Percentiles rank a stretch among this genome's conserved stretches.
phyloP scores from a whole-genome alignment of 139 green algal genomes.

The Closterium sp. region DNA sequence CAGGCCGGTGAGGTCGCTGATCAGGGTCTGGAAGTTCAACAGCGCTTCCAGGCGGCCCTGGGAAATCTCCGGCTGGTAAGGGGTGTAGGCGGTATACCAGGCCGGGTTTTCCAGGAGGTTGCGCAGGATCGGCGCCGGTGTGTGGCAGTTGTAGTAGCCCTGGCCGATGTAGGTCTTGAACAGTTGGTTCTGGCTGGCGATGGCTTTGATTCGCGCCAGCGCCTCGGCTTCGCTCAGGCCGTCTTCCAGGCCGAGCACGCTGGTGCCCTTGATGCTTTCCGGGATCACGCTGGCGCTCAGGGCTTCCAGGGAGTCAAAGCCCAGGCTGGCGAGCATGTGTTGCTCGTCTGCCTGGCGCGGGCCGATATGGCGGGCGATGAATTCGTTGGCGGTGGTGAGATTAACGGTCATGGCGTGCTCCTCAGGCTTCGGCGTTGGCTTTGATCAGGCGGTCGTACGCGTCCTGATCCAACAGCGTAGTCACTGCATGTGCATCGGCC shows the following conservation, averaged over 20 bases:
- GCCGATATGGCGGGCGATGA: constrained; percentile 91
- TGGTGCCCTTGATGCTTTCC: constrained; percentile 69
- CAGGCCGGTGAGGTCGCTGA: constrained; percentile 90
- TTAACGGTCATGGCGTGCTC: too few relatives aligned
- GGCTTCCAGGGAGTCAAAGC: constrained; percentile 76
- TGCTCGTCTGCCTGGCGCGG: constrained; percentile 64
- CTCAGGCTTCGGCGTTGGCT: too few relatives aligned
- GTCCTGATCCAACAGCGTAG: too few relatives aligned
- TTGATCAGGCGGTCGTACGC: too few relatives aligned
- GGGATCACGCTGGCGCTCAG: constrained; percentile 93
- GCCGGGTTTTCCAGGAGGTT: constrained; percentile 99
- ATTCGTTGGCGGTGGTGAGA: too few relatives aligned
- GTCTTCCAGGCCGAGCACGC: constrained; percentile 77
- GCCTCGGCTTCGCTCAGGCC: constrained; percentile 85
- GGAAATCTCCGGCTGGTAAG: constrained; percentile 78
- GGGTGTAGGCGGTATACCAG: constrained; percentile 99
- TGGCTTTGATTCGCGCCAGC: constrained; percentile 73
- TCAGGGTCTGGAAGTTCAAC: constrained; percentile 99
- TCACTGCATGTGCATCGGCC: too few relatives aligned
- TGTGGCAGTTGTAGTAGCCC: constrained; percentile 93
- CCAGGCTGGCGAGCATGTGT: constrained; percentile 82
- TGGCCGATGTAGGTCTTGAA: constrained; percentile 92
- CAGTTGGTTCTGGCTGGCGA: constrained; percentile 94
- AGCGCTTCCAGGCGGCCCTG: constrained; percentile 89
- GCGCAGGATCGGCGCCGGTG: constrained; percentile 89